Evolutionary conservation across 306 rosid species (phyloP).

Genomic region (Trichosanthes cucumerina): DNA sequence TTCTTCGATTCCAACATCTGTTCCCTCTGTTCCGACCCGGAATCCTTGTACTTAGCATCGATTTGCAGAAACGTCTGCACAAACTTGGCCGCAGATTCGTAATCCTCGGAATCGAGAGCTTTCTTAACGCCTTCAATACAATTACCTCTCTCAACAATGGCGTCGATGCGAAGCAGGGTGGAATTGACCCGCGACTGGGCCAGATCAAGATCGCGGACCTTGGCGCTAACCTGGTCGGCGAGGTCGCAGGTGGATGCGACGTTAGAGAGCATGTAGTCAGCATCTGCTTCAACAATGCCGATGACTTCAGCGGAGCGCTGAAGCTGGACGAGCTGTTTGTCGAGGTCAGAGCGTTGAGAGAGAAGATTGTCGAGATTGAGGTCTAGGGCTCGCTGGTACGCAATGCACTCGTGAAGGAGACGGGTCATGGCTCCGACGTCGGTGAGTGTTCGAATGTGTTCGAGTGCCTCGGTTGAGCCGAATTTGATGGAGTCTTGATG

Average conservation of each 20-base stretch:
- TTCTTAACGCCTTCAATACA: slow-evolving; percentile 64
- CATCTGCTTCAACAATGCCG: slow-evolving; percentile 53
- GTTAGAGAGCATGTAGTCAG: slow-evolving; percentile 41
- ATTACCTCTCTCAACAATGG: slow-evolving; percentile 63
- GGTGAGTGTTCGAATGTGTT: slow-evolving; percentile 28
- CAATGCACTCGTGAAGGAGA: slow-evolving; percentile 55
- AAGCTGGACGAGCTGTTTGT: slow-evolving; percentile 54
- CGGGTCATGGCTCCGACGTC: slow-evolving; percentile 56
- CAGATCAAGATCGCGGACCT: slow-evolving; percentile 87
- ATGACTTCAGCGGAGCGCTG: slow-evolving; percentile 62
- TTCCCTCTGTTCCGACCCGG: slow-evolving; percentile 70
- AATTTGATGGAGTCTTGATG: slow-evolving; percentile 29
- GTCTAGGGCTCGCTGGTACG: slow-evolving; percentile 48
- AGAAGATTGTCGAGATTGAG: slow-evolving; percentile 57
- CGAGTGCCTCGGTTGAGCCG: slow-evolving; percentile 31
- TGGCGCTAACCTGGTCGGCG: slow-evolving; percentile 46
- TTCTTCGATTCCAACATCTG: slow-evolving; percentile 48
- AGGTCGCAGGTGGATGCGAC: slow-evolving; percentile 42
- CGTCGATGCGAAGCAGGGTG: slow-evolving; percentile 73
- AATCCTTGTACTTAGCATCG: slow-evolving; percentile 57
- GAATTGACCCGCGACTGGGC: slow-evolving; percentile 78
- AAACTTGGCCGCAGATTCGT: slow-evolving; percentile 49
- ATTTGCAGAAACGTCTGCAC: slow-evolving; percentile 61
- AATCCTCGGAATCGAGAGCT: slow-evolving; percentile 58
- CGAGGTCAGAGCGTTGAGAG: slow-evolving; percentile 71